These are phyloP conservation scores for Talaromyces sp. DNA, from an alignment of 2,329 filamentous ascomycete species.

Conservation along the genomic window DNA sequence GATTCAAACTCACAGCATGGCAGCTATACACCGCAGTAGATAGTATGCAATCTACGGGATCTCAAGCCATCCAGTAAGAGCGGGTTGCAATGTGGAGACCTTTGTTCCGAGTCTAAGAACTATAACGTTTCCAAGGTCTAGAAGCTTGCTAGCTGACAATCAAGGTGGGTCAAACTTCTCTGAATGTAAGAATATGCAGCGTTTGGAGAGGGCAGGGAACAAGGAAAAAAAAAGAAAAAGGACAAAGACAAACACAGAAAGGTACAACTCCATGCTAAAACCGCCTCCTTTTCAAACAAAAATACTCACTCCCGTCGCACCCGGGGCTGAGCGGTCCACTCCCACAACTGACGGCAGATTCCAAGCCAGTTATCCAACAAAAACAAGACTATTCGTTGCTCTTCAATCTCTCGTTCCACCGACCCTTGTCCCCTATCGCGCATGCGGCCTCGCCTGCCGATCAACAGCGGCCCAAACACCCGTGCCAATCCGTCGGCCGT, in stretches of 20 bases:
- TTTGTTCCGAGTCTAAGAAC: background rate
- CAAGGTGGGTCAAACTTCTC: background rate
- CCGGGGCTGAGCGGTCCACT: background rate
- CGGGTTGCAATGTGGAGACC: constrained; percentile 7
- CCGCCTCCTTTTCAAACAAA: background rate
- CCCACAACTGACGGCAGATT: constrained; percentile 34
- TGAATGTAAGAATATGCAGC: background rate
- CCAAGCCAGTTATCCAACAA: constrained; percentile 40
- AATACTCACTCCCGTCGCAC: background rate
- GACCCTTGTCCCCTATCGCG: constrained; percentile 12
- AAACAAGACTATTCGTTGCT: constrained; percentile 34
- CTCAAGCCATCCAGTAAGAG: constrained; percentile 18
- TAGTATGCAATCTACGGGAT: constrained; percentile 11
- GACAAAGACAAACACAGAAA: background rate
- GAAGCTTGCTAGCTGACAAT: background rate
- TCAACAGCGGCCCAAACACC: constrained; percentile 39
- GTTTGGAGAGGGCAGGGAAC: background rate
- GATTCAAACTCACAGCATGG: too few relatives aligned
- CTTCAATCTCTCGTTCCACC: constrained; percentile 30
- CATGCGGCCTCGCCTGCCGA: constrained; percentile 16
- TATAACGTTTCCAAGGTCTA: background rate
- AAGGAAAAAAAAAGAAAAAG: background rate
- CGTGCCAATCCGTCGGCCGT: constrained; percentile 33
- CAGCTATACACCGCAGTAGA: background rate
- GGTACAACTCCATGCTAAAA: background rate